Conservation (phyloP, 352 stramenopile species). For the Saprolegnia parasitica region DNA sequence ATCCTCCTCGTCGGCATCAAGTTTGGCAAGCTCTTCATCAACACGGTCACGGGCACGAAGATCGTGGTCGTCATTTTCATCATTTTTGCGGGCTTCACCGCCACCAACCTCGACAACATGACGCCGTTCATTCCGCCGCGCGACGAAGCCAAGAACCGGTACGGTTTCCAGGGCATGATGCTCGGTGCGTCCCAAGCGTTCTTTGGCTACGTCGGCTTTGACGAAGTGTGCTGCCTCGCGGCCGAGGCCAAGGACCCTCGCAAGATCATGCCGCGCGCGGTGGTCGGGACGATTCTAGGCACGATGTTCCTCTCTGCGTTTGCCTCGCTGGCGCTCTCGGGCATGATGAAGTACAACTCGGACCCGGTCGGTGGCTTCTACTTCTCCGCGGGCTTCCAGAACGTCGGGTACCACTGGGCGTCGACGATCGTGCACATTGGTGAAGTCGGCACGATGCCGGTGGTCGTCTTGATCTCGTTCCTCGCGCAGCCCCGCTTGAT, state of each 20-base stretch:
- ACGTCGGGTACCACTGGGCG: slow-evolving; percentile 33
- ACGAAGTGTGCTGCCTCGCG: slow-evolving; percentile 73
- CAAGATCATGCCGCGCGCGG: slow-evolving; percentile 48
- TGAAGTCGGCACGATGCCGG: slow-evolving; percentile 85
- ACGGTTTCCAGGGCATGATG: slow-evolving; percentile 43
- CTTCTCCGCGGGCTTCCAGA: slow-evolving; percentile 33
- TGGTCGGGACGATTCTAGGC: slow-evolving; percentile 54
- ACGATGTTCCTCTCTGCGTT: slow-evolving; percentile 34
- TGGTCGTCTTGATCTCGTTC: slow-evolving; percentile 92
- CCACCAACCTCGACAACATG: slow-evolving; percentile 80
- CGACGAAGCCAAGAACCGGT: not conserved
- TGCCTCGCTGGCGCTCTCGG: slow-evolving; percentile 63
- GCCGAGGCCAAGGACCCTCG: slow-evolving; percentile 40
- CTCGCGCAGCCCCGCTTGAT: slow-evolving; percentile 90
- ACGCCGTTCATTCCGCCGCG: slow-evolving; percentile 69
- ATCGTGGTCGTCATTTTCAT: slow-evolving; percentile 89
- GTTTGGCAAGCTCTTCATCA: slow-evolving; percentile 87
- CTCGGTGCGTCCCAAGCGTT: slow-evolving; percentile 60
- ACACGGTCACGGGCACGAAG: slow-evolving; percentile 81
- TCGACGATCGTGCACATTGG: slow-evolving; percentile 52
- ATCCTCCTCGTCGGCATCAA: slow-evolving; percentile 79
- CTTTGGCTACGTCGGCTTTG: slow-evolving; percentile 81
- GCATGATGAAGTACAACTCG: slow-evolving; percentile 38
- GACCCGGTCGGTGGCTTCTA: slow-evolving; percentile 8
- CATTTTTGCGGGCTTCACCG: slow-evolving; percentile 78